Evolutionary conservation across 2,329 filamentous ascomycete genomes (phyloP).

Genomic region (Thermoascus crustaceus): DNA sequence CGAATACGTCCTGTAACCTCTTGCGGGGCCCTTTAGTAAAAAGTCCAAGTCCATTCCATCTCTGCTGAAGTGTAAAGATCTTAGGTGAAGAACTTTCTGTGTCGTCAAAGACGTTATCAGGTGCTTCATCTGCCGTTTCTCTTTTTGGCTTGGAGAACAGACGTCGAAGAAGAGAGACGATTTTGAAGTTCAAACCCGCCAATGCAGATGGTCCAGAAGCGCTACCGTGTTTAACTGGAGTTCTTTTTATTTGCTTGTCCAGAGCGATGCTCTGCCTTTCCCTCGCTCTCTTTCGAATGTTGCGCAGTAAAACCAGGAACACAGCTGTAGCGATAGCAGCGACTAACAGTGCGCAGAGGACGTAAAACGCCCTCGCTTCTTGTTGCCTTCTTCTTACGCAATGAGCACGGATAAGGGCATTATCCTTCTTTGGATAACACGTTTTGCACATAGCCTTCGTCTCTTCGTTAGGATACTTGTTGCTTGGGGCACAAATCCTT

Average conservation of each 20-base stretch:
- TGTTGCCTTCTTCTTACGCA: constrained; percentile 9
- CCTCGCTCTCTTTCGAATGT: constrained; percentile 5
- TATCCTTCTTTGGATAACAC: constrained; percentile 11
- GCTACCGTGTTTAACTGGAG: neutral
- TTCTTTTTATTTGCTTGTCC: neutral
- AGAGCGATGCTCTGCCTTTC: neutral
- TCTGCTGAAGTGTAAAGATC: constrained; percentile 6
- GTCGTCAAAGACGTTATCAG: neutral
- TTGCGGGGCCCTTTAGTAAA: constrained; percentile 9
- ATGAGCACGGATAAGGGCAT: constrained; percentile 7
- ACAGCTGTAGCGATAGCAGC: constrained; percentile 5
- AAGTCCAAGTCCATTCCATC: constrained; percentile 8
- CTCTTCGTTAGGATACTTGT: constrained; percentile 3
- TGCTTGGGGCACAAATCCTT: constrained; percentile 5
- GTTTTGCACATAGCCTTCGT: constrained; percentile 9
- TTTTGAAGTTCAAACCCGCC: neutral
- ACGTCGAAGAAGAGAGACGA: neutral
- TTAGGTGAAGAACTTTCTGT: constrained; percentile 1
- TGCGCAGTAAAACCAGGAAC: constrained; percentile 8
- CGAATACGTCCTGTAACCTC: constrained; percentile 14
- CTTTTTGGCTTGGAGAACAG: neutral
- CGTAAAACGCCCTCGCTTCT: constrained; percentile 10
- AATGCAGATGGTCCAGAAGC: neutral
- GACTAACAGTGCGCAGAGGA: constrained; percentile 9
- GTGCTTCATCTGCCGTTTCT: neutral